Percentiles rank a stretch among this genome's conserved stretches.
These are phyloP conservation scores for Microbotryomycetes sp. DNA, from an alignment of 1,284 basidiomycete genomes.

Conservation along the genomic window DNA sequence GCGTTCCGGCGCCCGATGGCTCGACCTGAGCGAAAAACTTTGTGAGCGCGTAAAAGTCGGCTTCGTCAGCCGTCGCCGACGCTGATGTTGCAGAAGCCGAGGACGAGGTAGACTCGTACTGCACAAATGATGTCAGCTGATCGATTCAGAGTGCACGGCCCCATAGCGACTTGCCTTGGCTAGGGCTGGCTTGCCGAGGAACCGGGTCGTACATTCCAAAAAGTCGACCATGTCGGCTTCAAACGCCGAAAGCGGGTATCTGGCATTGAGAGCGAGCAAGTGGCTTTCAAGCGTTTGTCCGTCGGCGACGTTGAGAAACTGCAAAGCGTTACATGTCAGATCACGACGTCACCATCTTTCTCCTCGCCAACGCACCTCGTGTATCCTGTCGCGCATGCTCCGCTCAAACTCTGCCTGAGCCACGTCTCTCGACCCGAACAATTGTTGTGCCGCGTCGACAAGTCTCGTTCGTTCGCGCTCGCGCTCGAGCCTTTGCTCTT, in stretches of 20 bases:
- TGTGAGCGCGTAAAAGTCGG: background rate
- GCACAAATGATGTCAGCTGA: background rate
- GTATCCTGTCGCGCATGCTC: slow-evolving; percentile 28
- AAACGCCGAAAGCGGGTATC: slow-evolving; percentile 26
- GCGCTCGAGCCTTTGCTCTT: background rate
- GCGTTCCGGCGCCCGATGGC: background rate
- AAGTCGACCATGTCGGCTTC: slow-evolving; percentile 28
- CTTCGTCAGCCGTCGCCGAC: background rate
- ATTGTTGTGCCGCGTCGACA: slow-evolving; percentile 16
- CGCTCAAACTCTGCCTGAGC: slow-evolving; percentile 33
- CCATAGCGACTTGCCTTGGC: slow-evolving; percentile 8
- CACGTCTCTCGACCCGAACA: slow-evolving; percentile 27
- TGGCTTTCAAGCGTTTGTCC: slow-evolving; percentile 8
- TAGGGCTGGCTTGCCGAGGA: slow-evolving; percentile 24
- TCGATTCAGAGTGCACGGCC: background rate
- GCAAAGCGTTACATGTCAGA: no score
- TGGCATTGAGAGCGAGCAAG: slow-evolving; percentile 16
- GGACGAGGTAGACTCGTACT: background rate
- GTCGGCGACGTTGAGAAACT: slow-evolving; percentile 31
- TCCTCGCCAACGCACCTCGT: slow-evolving; percentile 31
- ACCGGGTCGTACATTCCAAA: slow-evolving; percentile 11
- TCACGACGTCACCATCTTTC: no score
- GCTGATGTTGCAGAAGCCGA: background rate
- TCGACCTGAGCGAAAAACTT: background rate
- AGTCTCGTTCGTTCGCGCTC: slow-evolving; percentile 5